Evolutionary conservation across 805 yeast species (phyloP).

Genomic region (Lachancea nothofagi): DNA sequence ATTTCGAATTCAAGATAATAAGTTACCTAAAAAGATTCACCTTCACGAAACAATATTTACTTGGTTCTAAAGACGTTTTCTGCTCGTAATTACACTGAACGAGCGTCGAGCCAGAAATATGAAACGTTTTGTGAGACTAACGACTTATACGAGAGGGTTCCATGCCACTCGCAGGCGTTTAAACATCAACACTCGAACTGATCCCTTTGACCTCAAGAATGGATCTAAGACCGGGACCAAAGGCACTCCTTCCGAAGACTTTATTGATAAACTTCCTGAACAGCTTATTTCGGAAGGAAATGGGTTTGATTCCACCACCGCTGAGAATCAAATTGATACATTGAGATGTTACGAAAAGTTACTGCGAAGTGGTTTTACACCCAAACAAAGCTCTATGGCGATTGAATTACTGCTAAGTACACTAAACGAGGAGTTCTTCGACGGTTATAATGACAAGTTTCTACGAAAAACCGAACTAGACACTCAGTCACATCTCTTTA

Average conservation of each 20-base stretch:
- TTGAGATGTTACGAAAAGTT: slow-evolving; percentile 18
- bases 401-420: slow-evolving; percentile 33
- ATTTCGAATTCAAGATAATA: no score
- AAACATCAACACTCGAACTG: background rate
- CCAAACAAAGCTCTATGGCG: slow-evolving; percentile 22
- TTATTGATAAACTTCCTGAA: slow-evolving; percentile 28
- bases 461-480: slow-evolving; percentile 59
- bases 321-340: slow-evolving; percentile 30
- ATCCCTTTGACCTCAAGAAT: background rate
- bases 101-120: no score
- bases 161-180: background rate
- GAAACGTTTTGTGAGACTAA: no score
- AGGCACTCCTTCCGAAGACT: slow-evolving; percentile 1
- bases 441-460: slow-evolving; percentile 35
- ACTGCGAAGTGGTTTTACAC: slow-evolving; percentile 19
- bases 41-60: no score
- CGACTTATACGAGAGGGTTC: background rate
- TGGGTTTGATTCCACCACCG: slow-evolving; percentile 26
- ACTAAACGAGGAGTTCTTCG: slow-evolving; percentile 38
- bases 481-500: slow-evolving; percentile 81
- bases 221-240: background rate
- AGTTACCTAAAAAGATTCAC: no score
- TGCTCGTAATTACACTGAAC: no score
- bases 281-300: slow-evolving; percentile 28
- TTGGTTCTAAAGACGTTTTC: no score